Base-by-base conservation (phyloP, 306 rosid genomes). In the Vigna radiata region DNA sequence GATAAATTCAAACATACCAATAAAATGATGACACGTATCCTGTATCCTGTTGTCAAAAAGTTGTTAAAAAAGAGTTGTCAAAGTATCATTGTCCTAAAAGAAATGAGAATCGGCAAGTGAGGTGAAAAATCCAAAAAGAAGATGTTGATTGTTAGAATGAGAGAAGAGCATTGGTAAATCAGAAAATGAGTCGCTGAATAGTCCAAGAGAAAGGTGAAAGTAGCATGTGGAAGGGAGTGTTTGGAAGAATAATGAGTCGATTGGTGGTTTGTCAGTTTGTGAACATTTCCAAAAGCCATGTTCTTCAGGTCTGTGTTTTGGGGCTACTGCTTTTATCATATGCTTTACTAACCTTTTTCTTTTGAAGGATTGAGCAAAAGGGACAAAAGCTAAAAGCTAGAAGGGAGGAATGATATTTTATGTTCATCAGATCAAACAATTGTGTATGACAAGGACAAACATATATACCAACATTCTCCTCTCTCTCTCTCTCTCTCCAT, bases 181-280 rank as follows among this genome's bases (percentile, higher is more conserved):
- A 58, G 90, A 71, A 87, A 86, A 69, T 61, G 87, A 77, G 43
- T 59, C 1, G 56, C 79, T 75, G 91, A 85, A 88, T 77, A 87
- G 68, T 84, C 88, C 97, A 87, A 90, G 86, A 79, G 89, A 88
- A 88, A 87, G 92, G 87, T 68, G 87, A 83, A 95, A 79, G 11
- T 77, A 87, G 89, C 89, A 75, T 81, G 87, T 92, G 99, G 96
- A 92, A 87, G 80, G 78, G 87, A 82, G 91, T 83, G 86, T 79
- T 86, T 89, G 97, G 97, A 88, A 86, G 97, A 88, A 91, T 87
- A 79, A 88, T 74, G 71, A 78, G 88, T 85, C 79, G 69, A 81
- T 67, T 43, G 87, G 89, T 87, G 79, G 80, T 59, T 77, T 87
- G 84, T 83, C 83, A 85, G 76, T 48, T 76, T 85, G 83, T 83